phyloP scores from a whole-genome alignment of 2,329 filamentous ascomycete genomes.

The Claviceps sp. region DNA sequence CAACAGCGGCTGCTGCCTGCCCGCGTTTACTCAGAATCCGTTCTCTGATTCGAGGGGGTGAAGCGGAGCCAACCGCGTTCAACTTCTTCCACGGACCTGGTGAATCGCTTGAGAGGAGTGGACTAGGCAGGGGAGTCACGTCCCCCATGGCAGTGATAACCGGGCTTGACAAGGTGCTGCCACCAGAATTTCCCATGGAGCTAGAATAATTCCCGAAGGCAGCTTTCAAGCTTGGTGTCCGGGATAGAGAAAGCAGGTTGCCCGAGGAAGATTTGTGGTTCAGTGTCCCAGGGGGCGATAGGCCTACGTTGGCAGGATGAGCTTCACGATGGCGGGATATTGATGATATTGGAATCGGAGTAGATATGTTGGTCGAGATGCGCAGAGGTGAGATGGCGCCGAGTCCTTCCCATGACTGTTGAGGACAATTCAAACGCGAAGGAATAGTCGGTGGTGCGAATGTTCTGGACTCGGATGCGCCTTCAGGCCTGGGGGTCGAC shows the following conservation, averaged over 20 bases:
- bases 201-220: slow-evolving; percentile 36
- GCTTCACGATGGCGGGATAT: slow-evolving; percentile 16
- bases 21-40: slow-evolving; percentile 12
- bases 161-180: slow-evolving; percentile 52
- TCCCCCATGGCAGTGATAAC: slow-evolving; percentile 64
- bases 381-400: slow-evolving; percentile 17
- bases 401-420: slow-evolving; percentile 6
- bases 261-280: slow-evolving; percentile 17
- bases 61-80: slow-evolving; percentile 29
- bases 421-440: slow-evolving; percentile 6
- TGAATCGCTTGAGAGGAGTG: slow-evolving; percentile 51
- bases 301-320: slow-evolving; percentile 21
- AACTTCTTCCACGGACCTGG: slow-evolving; percentile 53
- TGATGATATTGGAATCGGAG: slow-evolving; percentile 8
- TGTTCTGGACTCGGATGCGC: slow-evolving; percentile 15
- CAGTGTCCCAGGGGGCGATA: slow-evolving; percentile 18
- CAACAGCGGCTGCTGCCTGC: slow-evolving; percentile 21
- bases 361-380: slow-evolving; percentile 24
- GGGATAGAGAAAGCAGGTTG: slow-evolving; percentile 35
- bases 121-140: slow-evolving; percentile 67
- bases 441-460: slow-evolving; percentile 22
- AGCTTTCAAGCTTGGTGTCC: slow-evolving; percentile 50
- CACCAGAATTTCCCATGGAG: slow-evolving; percentile 44
- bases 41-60: slow-evolving; percentile 18
- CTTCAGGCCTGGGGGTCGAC: slow-evolving; percentile 10